Conservation (phyloP, 2,329 filamentous ascomycete genomes). For the Leptographium wingfieldii region DNA sequence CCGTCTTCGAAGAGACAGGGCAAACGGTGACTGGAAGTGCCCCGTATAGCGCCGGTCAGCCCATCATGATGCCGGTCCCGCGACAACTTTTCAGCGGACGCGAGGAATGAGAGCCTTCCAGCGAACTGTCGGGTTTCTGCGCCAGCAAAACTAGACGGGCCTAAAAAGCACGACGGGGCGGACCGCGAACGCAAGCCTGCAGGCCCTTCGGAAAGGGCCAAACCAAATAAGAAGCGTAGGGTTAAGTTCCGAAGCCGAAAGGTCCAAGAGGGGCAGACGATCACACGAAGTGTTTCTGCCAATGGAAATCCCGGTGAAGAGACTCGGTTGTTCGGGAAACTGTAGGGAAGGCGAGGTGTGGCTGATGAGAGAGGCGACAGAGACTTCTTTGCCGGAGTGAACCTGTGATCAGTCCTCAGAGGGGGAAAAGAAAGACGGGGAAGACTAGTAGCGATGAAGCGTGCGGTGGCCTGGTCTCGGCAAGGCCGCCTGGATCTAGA, state of each 20-base stretch:
- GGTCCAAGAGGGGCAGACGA: neutral
- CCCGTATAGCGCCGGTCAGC: constrained; percentile 34
- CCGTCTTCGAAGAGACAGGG: neutral
- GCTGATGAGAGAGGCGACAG: constrained; percentile 14
- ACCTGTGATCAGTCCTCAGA: neutral
- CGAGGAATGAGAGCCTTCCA: constrained; percentile 11
- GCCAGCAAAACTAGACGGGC: neutral
- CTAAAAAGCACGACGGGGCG: constrained; percentile 43
- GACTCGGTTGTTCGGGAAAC: constrained; percentile 46
- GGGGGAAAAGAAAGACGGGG: neutral
- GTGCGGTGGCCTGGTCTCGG: neutral
- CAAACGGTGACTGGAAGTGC: constrained; percentile 41
- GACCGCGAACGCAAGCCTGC: constrained; percentile 56
- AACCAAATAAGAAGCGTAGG: constrained; percentile 69
- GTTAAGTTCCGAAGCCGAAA: constrained; percentile 76
- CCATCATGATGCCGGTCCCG: constrained; percentile 16
- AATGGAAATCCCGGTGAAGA: neutral
- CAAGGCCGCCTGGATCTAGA: neutral
- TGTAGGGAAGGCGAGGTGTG: constrained; percentile 68
- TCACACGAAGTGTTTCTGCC: neutral
- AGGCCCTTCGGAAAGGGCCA: neutral
- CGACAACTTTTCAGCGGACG: constrained; percentile 40
- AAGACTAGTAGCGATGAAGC: neutral
- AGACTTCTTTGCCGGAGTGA: neutral
- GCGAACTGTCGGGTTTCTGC: neutral